A percentile compares a stretch with the other conserved stretches of the same genome.
These are phyloP conservation scores for Rhodotorula mucilaginosa DNA, from an alignment of 1,284 basidiomycete genomes.

Conservation along the genomic window DNA sequence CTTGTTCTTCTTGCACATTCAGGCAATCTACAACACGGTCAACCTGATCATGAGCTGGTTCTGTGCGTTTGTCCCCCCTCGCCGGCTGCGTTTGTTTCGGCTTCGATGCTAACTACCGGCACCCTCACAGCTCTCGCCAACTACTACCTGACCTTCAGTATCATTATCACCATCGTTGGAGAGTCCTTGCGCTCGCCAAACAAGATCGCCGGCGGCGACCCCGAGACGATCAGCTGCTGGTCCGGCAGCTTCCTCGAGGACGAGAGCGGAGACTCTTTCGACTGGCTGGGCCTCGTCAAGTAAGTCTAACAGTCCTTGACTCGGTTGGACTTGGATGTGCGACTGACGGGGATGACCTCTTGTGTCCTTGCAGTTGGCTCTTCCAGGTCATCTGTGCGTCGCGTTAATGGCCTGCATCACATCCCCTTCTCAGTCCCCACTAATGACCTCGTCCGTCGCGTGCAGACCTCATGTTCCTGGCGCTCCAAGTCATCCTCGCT, in stretches of 20 bases:
- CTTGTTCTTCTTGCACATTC: conserved; percentile 76
- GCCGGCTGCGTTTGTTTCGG: neutral
- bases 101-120: neutral
- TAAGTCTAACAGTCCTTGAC: neutral
- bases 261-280: conserved; percentile 21
- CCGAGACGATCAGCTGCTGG: conserved; percentile 32
- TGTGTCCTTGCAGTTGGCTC: conserved; percentile 14
- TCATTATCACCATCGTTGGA: conserved; percentile 40
- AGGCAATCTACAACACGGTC: conserved; percentile 62
- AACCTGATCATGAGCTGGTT: conserved; percentile 52
- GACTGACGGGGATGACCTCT: neutral
- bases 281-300: conserved; percentile 39
- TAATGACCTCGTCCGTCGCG: neutral
- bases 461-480: conserved; percentile 64
- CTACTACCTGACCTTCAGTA: conserved; percentile 37
- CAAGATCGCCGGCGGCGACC: conserved; percentile 29
- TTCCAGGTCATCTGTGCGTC: conserved; percentile 37
- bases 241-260: conserved; percentile 36
- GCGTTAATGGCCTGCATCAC: too few relatives aligned
- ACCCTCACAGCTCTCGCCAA: conserved; percentile 34
- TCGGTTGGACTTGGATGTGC: too few relatives aligned
- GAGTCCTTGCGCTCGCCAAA: conserved; percentile 28
- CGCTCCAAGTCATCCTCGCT: conserved; percentile 74
- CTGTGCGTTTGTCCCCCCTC: conserved; percentile 5
- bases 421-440: neutral